Evolutionary conservation across 2,329 filamentous ascomycete species (phyloP), one percentile per base, ranked within the genome.

Genomic region (Ceratocystis eucalypticola): DNA sequence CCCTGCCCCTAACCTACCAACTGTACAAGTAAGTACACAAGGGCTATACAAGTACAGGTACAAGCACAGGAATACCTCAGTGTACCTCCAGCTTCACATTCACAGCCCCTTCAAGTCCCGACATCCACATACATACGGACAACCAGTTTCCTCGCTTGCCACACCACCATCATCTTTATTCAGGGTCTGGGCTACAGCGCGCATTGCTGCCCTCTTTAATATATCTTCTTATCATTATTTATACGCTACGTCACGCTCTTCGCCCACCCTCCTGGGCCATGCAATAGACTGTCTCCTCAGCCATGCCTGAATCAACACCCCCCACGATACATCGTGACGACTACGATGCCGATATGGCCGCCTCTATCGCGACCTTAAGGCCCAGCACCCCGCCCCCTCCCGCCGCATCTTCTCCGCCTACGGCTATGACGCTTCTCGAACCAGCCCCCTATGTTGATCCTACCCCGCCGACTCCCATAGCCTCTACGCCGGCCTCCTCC

Each of bases 401-500:
- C 30, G 30, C 30, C 6, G 5, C 30, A 7, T 33, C 76, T 28
- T 70, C 74, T n/a, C 71, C 75, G 3, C 15, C 28, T 4, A 2
- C 55, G 4, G 28, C 77, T 79, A 68, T 78, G 78, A 76, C 82
- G 65, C 77, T 78, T 28, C 78, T 81, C 67, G 78, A 81, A 68
- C 75, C 80, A 10, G 71, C 73, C 44, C 74, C 71, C 61, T 85
- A 84, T 70, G 74, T 84, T 69, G 83, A 85, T 70, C 82, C 83
- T 25, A 84, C 83, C 5, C 82, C 82, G 30, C 77, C 80, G 2
- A 85, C 83, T 0, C 83, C 83, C 12, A 75, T 77, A 64, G 76
- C 76, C 46, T 85, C 82, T 2, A 79, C 80, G 66, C 80, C 82
- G 2, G 78, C 82, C 1, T 85, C 87, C 17, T 85, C 87, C 17